Percentiles rank a stretch among this genome's conserved stretches.
phyloP scores from a whole-genome alignment of 352 stramenopile genomes.

The Phytophthora chlamydospora region DNA sequence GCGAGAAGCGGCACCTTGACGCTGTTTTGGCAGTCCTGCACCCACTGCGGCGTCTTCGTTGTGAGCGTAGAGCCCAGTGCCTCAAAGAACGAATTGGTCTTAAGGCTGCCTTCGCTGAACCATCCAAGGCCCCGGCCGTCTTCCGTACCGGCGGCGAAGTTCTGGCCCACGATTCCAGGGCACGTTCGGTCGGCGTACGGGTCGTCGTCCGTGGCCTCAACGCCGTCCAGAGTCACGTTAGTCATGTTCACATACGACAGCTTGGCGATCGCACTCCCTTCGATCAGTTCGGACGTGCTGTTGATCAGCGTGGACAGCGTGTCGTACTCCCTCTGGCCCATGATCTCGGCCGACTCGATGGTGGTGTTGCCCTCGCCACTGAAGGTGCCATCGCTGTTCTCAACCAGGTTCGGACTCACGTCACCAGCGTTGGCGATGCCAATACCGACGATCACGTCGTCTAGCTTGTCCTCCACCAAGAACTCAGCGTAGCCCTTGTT shows the following conservation, averaged over 20 bases:
- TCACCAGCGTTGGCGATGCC: constrained; percentile 54
- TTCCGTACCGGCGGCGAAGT: constrained; percentile 51
- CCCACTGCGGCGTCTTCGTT: constrained; percentile 36
- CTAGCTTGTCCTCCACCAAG: constrained; percentile 37
- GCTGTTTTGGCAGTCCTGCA: constrained; percentile 38
- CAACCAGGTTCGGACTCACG: constrained; percentile 47
- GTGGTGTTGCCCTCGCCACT: constrained; percentile 33
- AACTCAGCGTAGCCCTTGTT: constrained; percentile 72
- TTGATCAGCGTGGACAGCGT: constrained; percentile 35
- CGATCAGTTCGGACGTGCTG: neutral
- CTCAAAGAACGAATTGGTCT: constrained; percentile 34
- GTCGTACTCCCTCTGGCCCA: constrained; percentile 37
- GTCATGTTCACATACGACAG: constrained; percentile 53
- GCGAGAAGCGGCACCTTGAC: constrained; percentile 46
- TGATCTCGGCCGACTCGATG: constrained; percentile 50
- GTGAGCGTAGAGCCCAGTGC: constrained; percentile 16
- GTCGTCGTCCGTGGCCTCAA: constrained; percentile 16
- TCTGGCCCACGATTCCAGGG: constrained; percentile 47
- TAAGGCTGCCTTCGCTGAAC: constrained; percentile 37
- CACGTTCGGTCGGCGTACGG: constrained; percentile 43
- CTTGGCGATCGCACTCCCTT: constrained; percentile 8
- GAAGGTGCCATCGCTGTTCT: constrained; percentile 52
- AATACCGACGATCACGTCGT: constrained; percentile 33
- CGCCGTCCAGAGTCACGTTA: constrained; percentile 40
- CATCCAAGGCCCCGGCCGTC: constrained; percentile 35